Base-by-base conservation (phyloP, 2,329 filamentous ascomycete species). In the Coniochaeta hoffmannii region DNA sequence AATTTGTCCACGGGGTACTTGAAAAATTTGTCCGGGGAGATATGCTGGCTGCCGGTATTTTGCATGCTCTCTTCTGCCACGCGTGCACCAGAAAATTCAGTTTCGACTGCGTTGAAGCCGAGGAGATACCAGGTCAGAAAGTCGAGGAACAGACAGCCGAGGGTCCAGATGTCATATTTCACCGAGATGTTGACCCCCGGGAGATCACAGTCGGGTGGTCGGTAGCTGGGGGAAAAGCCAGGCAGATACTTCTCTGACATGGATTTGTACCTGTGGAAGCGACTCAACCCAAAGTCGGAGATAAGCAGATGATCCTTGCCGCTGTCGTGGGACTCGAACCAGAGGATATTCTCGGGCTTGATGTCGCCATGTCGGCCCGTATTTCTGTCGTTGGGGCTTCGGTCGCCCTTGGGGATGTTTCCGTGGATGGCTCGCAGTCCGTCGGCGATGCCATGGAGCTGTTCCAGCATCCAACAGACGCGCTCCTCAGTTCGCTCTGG, bases 271-370 rank as follows among this genome's bases (percentile, higher is more conserved):
- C 31, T 49, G 46, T 57, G 55, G 35, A 51, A 57, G 7, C 44
- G 31, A 28, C 28, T 54, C 26, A 57, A 26, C n/a, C 55, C 55
- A 28, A 57, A 57, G 36, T 57, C 55, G 32, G 44, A 54, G 31
- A 57, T 57, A 22, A 57, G 26, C 41, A 57, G 30, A 19, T 51
- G 55, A 17, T 57, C 17, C 32, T 50, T 12, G 6, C 30, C 15
- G 3, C 44, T 34, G 2, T 9, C 24, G 24, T 26, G 10, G 14
- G 50, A 24, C 17, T 44, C 28, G 19, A 54, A 30, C 55, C 55
- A 57, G 5, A 55, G 24, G 28, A 55, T 55, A 28, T 55, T 57
- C 30, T 32, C 30, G 7, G 30, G 30, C 12, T 32, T 32, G 30
- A 32, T 32, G 52, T 57, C 55, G 41, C 55, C 55, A 36, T 57